Evolutionary conservation across 768 basidiomycete species (phyloP).

Genomic region (Rossbeevera mucosa): DNA sequence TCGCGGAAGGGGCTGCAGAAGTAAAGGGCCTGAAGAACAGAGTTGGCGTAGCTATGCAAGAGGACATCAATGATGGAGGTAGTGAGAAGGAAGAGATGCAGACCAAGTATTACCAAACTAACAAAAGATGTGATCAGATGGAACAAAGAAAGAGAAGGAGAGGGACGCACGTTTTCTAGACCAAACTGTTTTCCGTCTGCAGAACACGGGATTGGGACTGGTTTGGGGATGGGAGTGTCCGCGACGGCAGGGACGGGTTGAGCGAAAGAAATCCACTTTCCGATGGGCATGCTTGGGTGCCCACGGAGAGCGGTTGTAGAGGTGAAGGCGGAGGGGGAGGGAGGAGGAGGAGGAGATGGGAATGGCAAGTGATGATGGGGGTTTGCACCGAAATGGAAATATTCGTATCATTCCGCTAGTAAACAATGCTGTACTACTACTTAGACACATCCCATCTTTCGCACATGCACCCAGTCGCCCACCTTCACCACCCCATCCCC

Average conservation of each 20-base stretch:
- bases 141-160: slow-evolving; percentile 1
- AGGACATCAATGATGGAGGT: slow-evolving; percentile 16
- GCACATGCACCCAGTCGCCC: slow-evolving; percentile 56
- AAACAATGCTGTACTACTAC: not conserved
- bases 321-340: slow-evolving; percentile 1
- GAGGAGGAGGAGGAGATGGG: not conserved
- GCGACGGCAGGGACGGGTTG: slow-evolving; percentile 17
- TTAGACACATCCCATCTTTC: slow-evolving; percentile 35
- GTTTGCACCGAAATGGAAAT: slow-evolving; percentile 15
- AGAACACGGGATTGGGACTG: slow-evolving; percentile 38
- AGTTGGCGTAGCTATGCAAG: slow-evolving; percentile 83
- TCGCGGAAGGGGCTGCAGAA: slow-evolving; percentile 93
- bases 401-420: not conserved
- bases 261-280: slow-evolving; percentile 37
- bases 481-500: slow-evolving; percentile 51
- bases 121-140: slow-evolving; percentile 6
- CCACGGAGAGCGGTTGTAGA: not conserved
- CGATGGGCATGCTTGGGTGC: slow-evolving; percentile 32
- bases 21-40: slow-evolving; percentile 96
- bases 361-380: not conserved
- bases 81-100: slow-evolving; percentile 17
- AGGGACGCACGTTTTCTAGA: slow-evolving; percentile 83
- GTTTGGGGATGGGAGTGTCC: slow-evolving; percentile 27
- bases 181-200: slow-evolving; percentile 89
- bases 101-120: slow-evolving; percentile 98